Evolutionary conservation across 2,329 filamentous ascomycete genomes (phyloP), one percentile per base, ranked within the genome.

Genomic region (Ascochyta fabae): DNA sequence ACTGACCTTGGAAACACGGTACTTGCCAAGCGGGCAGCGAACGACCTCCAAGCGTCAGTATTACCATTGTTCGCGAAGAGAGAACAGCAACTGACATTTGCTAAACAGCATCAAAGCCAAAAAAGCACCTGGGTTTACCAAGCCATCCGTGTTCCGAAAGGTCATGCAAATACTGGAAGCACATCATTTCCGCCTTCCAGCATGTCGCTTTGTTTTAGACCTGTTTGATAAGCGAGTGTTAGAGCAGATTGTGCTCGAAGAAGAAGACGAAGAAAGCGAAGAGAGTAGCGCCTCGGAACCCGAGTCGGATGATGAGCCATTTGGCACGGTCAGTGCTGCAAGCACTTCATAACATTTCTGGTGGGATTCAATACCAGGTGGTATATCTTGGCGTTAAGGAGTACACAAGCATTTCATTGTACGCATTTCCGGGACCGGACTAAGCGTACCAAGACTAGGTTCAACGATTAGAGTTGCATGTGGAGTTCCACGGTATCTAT

Each of bases 1-100:
- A 87, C 91, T 13, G 93, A 97, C 68, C 83, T 99, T 55, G 92
- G 93, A 53, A 97, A 98, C 71, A 95, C 94, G 56, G 92, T 99
- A 15, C 82, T 97, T 45, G 93, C 92, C 70, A 96, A 96, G 74
- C 89, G 90, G 72, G 91, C 93, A 6, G 87, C 94, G 47, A 86
- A 83, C 19, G 93, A 98, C 74, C 83, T 99, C 51, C 87, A 86
- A 57, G 75, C 73, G 80, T 85, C 76, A 69, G 80, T 73, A 53
- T 15, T 36, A 48, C 53, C 13, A 12, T 42, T 9, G 23, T 16
- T 27, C 24, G 15, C 40, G 34, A 49, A 24, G 13, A 19, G 31
- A 35, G 22, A 31, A 46, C 26, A 31, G 27, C 42, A 38, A 45
- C 66, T 70, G 45, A 72, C 53, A 49, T 35, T 50, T 43, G 47